Conservation (phyloP, 495 filamentous ascomycete species). For the Podospora appendiculata region DNA sequence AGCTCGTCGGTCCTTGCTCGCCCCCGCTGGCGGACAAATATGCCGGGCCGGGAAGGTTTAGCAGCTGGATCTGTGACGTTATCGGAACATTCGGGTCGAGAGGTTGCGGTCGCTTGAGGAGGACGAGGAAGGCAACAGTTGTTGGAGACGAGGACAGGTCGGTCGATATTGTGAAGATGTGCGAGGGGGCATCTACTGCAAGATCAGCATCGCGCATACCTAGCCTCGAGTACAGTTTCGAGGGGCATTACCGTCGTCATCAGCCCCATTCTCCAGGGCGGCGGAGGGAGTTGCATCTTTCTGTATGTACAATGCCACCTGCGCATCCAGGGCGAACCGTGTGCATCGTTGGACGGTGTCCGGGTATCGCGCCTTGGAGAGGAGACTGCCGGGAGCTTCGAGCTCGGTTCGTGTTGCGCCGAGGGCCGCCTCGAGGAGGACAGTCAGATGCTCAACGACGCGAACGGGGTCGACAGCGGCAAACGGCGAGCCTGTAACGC, state of each 20-base stretch:
- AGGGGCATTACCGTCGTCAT: constrained; percentile 8
- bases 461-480: constrained; percentile 38
- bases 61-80: constrained; percentile 77
- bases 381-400: constrained; percentile 68
- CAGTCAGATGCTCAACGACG: constrained; percentile 71
- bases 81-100: constrained; percentile 76
- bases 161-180: constrained; percentile 68
- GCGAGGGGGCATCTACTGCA: constrained; percentile 32
- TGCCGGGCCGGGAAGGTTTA: constrained; percentile 77
- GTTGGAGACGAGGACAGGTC: constrained; percentile 73
- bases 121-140: constrained; percentile 74
- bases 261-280: constrained; percentile 25
- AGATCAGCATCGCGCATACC: background rate
- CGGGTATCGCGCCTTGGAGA: constrained; percentile 57
- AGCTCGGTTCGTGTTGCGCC: constrained; percentile 78
- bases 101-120: constrained; percentile 81
- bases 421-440: constrained; percentile 74
- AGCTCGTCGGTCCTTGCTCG: constrained; percentile 60
- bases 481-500: constrained; percentile 34
- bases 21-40: constrained; percentile 53
- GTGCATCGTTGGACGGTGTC: constrained; percentile 84
- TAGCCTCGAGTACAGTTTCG: constrained; percentile 4
- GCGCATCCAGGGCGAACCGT: constrained; percentile 80
- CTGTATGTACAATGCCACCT: constrained; percentile 81
- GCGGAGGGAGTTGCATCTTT: constrained; percentile 58